phyloP scores from a whole-genome alignment of 2,329 filamentous ascomycete species.

The Leptodontidium sp. region DNA sequence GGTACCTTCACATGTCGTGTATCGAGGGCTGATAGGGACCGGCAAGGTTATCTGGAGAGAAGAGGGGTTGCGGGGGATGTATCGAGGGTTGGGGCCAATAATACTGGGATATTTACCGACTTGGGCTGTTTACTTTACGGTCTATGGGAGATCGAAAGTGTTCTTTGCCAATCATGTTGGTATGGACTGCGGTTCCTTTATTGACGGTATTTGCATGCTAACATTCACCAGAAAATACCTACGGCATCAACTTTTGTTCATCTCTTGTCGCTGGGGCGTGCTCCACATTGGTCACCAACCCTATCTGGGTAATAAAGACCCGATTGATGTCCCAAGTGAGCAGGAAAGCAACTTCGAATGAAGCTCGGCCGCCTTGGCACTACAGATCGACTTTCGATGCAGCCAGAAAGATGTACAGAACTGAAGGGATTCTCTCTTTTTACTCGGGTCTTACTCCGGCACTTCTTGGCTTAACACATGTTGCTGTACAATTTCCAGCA shows the following conservation, averaged over 20 bases:
- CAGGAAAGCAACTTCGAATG: conserved; percentile 58
- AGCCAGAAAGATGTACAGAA: conserved; percentile 92
- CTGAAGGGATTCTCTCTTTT: conserved; percentile 88
- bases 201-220: not conserved
- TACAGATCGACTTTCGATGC: conserved; percentile 91
- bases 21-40: conserved; percentile 88
- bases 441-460: conserved; percentile 95
- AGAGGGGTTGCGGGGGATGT: conserved; percentile 90
- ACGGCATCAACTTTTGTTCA: conserved; percentile 84
- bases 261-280: conserved; percentile 90
- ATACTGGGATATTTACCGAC: conserved; percentile 95
- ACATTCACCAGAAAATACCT: conserved; percentile 70
- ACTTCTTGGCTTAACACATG: conserved; percentile 89
- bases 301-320: conserved; percentile 99
- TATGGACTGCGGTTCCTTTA: conserved; percentile 45
- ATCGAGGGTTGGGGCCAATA: conserved; percentile 92
- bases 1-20: conserved; percentile 61
- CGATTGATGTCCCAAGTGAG: conserved; percentile 93
- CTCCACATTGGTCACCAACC: conserved; percentile 94
- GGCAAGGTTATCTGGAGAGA: conserved; percentile 85
- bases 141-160: conserved; percentile 90
- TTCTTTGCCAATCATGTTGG: conserved; percentile 73
- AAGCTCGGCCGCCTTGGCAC: conserved; percentile 80
- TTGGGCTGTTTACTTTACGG: conserved; percentile 97
- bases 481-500: conserved; percentile 95